These are phyloP conservation scores for Brettanomyces custersianus DNA, from an alignment of 805 yeast genomes.

Conservation along the genomic window DNA sequence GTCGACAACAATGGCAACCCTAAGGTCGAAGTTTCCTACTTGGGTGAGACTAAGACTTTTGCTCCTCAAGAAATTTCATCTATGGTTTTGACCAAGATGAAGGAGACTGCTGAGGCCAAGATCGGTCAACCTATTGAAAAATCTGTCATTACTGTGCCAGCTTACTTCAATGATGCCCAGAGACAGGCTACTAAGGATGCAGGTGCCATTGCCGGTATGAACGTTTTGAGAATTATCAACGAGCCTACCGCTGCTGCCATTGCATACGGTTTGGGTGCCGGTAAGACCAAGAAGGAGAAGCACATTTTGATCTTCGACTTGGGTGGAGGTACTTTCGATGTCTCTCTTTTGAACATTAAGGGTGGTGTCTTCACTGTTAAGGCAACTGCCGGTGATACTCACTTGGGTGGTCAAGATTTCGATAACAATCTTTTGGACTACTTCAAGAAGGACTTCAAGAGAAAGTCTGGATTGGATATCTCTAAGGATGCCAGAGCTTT, in stretches of 20 bases:
- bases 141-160: conserved; percentile 75
- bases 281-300: conserved; percentile 71
- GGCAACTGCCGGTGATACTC: conserved; percentile 99
- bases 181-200: conserved; percentile 80
- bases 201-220: conserved; percentile 72
- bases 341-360: conserved; percentile 82
- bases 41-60: conserved; percentile 60
- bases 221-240: conserved; percentile 69
- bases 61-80: conserved; percentile 71
- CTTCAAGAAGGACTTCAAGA: conserved; percentile 85
- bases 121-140: conserved; percentile 63
- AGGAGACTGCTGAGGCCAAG: conserved; percentile 71
- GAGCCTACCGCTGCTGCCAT: conserved; percentile 96
- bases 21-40: conserved; percentile 59
- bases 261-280: conserved; percentile 97
- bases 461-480: conserved; percentile 89
- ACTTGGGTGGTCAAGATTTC: conserved; percentile 99
- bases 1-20: conserved; percentile 59
- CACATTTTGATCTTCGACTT: conserved; percentile 89
- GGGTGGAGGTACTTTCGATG: conserved; percentile 99
- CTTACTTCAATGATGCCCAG: conserved; percentile 73
- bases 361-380: conserved; percentile 96
- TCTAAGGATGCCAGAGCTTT: conserved; percentile 89
- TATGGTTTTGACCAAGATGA: conserved; percentile 76
- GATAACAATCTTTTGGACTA: conserved; percentile 91